Conservation (phyloP, 805 yeast genomes). For the Candida gorgasii region DNA sequence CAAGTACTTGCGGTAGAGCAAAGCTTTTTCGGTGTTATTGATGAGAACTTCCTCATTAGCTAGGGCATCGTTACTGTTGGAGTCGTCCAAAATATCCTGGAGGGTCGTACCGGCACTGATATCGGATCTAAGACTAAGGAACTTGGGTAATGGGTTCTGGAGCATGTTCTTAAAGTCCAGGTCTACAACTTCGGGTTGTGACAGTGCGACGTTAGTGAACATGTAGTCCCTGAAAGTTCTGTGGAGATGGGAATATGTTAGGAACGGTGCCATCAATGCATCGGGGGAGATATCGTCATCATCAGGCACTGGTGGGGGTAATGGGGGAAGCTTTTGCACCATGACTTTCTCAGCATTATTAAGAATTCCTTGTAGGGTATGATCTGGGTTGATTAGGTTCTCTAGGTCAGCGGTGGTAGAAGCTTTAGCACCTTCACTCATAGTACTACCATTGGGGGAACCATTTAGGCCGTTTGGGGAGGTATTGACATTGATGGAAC, state of each 20-base stretch:
- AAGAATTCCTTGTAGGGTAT: constrained; percentile 7
- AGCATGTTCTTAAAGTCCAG: constrained; percentile 16
- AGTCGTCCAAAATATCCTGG: constrained; percentile 4
- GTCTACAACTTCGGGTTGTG: constrained; percentile 10
- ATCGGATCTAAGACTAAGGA: constrained; percentile 4
- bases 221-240: constrained; percentile 39
- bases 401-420: constrained; percentile 12
- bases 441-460: no score
- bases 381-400: constrained; percentile 12
- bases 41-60: constrained; percentile 11
- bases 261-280: constrained; percentile 16
- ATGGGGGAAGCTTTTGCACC: constrained; percentile 7
- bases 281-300: constrained; percentile 10
- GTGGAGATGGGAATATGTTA: constrained; percentile 27
- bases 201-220: constrained; percentile 31
- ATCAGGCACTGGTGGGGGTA: constrained; percentile 4
- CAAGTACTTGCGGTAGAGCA: constrained; percentile 31
- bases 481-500: no score
- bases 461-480: no score
- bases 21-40: constrained; percentile 23
- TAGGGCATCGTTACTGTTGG: neutral
- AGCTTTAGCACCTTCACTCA: neutral
- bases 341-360: constrained; percentile 7
- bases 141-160: constrained; percentile 13
- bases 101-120: constrained; percentile 4